phyloP scores from a whole-genome alignment of 2,329 filamentous ascomycete species.

The Akanthomyces dipterigenus region DNA sequence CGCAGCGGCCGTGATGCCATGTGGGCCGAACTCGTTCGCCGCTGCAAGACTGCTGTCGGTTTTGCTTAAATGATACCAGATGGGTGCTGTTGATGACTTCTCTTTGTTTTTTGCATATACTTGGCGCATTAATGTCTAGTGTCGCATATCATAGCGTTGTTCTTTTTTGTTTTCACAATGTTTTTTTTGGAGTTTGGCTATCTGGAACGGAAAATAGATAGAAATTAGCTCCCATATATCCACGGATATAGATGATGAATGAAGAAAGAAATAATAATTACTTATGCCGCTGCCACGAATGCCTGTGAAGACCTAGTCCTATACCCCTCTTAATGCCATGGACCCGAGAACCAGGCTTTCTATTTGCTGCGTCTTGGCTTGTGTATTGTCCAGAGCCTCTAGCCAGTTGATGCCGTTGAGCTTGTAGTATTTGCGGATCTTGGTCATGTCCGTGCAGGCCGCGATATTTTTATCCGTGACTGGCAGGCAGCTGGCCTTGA shows the following conservation, averaged over 20 bases:
- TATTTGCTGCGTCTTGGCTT: constrained; percentile 44
- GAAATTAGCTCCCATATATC: constrained; percentile 8
- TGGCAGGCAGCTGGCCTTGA: constrained; percentile 53
- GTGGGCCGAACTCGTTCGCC: constrained; percentile 52
- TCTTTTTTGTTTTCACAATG: constrained; percentile 4
- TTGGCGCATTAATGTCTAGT: constrained; percentile 4
- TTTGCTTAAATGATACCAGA: constrained; percentile 21
- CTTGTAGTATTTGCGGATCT: constrained; percentile 82
- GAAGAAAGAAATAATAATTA: constrained; percentile 6
- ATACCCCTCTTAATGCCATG: constrained; percentile 57
- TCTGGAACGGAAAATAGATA: constrained; percentile 10
- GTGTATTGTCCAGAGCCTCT: constrained; percentile 32
- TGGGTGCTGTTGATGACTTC: background rate
- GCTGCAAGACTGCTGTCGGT: constrained; percentile 39
- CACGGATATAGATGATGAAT: constrained; percentile 10
- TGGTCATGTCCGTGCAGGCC: constrained; percentile 54
- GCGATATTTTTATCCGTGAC: constrained; percentile 60
- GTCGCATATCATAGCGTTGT: constrained; percentile 14
- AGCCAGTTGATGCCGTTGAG: constrained; percentile 55
- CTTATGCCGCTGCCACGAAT: background rate
- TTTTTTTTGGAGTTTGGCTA: constrained; percentile 6
- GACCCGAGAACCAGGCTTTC: constrained; percentile 65
- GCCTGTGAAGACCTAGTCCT: background rate
- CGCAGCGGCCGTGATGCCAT: constrained; percentile 56
- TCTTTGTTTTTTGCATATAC: constrained; percentile 1